Percentiles rank a stretch among this genome's conserved stretches.
phyloP scores from a whole-genome alignment of 495 filamentous ascomycete genomes.

The Penicillium cataractarum region DNA sequence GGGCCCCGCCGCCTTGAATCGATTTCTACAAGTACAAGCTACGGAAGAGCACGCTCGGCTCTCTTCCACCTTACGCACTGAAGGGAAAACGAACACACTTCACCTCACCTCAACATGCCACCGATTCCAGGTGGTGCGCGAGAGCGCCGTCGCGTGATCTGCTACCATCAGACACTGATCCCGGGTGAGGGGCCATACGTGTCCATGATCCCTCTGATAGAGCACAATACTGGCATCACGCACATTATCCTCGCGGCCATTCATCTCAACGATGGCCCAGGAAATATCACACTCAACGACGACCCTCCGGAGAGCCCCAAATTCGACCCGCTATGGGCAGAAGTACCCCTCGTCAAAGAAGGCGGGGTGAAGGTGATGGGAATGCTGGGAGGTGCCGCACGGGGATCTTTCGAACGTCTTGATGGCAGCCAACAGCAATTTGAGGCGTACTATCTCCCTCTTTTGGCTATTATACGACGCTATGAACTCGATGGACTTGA shows the following conservation, averaged over 20 bases:
- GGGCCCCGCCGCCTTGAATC: background rate
- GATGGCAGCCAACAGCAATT: constrained; percentile 62
- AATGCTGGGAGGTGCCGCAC: constrained; percentile 82
- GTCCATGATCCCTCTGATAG: constrained; percentile 71
- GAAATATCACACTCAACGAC: constrained; percentile 73
- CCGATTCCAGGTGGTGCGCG: constrained; percentile 31
- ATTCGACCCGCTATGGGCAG: constrained; percentile 67
- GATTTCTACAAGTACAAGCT: background rate
- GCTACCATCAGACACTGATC: constrained; percentile 75
- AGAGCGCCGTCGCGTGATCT: constrained; percentile 54
- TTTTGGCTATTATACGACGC: constrained; percentile 60
- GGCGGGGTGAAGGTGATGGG: constrained; percentile 72
- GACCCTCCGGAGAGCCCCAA: constrained; percentile 61
- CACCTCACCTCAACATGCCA: constrained; percentile 31
- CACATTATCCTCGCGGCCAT: constrained; percentile 81
- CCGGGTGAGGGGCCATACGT: constrained; percentile 59
- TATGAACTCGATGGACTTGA: constrained; percentile 72
- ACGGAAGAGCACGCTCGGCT: background rate
- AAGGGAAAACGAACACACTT: background rate
- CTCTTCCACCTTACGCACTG: background rate
- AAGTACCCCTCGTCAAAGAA: constrained; percentile 65
- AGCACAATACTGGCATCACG: constrained; percentile 61
- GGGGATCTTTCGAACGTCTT: constrained; percentile 67
- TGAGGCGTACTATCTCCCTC: constrained; percentile 66
- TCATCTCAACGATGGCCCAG: constrained; percentile 68